Evolutionary conservation across 306 rosid species (phyloP).

Genomic region (Cercis canadensis): DNA sequence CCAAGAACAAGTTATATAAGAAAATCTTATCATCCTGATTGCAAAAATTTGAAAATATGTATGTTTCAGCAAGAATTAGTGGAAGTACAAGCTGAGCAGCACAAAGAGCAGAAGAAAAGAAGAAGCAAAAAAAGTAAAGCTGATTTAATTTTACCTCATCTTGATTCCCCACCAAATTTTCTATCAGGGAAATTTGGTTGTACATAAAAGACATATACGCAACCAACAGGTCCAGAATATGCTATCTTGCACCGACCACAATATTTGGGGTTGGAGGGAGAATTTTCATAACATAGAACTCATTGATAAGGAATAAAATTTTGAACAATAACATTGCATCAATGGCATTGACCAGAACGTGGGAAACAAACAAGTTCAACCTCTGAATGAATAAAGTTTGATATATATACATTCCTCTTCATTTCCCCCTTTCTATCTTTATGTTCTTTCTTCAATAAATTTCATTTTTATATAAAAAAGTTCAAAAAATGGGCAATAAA

Average conservation of each 20-base stretch:
- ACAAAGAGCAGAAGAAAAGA: conserved; percentile 1
- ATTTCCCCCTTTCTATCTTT: conserved; percentile 16
- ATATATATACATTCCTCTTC: conserved; percentile 9
- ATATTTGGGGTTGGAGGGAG: conserved; percentile 3
- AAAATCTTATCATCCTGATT: conserved; percentile 16
- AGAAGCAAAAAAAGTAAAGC: conserved; percentile 5
- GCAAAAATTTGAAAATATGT: conserved; percentile 8
- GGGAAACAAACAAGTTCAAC: not conserved
- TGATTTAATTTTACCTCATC: conserved; percentile 5
- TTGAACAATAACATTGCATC: conserved; percentile 7
- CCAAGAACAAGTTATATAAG: no score
- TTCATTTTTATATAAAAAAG: conserved; percentile 25
- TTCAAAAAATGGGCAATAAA: conserved; percentile 16
- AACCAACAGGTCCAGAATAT: conserved; percentile 1
- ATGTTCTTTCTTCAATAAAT: conserved; percentile 16
- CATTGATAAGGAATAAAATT: not conserved
- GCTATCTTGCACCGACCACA: conserved; percentile 15
- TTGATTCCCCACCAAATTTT: conserved; percentile 1
- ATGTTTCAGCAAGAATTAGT: conserved; percentile 23
- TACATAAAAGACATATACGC: conserved; percentile 13
- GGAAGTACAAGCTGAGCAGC: conserved; percentile 20
- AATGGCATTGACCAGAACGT: conserved; percentile 21
- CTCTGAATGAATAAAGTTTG: not conserved
- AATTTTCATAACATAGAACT: conserved; percentile 1
- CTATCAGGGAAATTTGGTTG: conserved; percentile 11